These are phyloP conservation scores for Kodamaea suecica DNA, from an alignment of 1,139 yeast species.

Conservation along the genomic window DNA sequence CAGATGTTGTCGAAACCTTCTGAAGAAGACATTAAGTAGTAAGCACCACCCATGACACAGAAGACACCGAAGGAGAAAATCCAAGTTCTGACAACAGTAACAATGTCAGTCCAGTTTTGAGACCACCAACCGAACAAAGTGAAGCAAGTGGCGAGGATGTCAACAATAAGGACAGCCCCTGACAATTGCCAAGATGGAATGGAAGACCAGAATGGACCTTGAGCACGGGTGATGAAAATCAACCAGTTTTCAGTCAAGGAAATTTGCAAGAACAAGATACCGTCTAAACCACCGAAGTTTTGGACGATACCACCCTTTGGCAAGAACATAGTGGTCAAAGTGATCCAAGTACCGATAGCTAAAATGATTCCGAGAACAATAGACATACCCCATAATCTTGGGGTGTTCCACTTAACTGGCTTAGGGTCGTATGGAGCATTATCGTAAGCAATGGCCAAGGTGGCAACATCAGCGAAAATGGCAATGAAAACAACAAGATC, in stretches of 20 bases:
- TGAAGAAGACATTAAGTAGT: slow-evolving; percentile 87
- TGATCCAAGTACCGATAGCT: slow-evolving; percentile 90
- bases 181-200: slow-evolving; percentile 92
- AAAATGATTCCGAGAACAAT: slow-evolving; percentile 74
- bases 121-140: slow-evolving; percentile 97
- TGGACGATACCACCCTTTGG: slow-evolving; percentile 83
- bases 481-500: slow-evolving; percentile 92
- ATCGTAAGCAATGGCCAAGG: slow-evolving; percentile 92
- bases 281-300: slow-evolving; percentile 90
- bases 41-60: slow-evolving; percentile 95
- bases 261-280: slow-evolving; percentile 88
- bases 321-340: slow-evolving; percentile 87
- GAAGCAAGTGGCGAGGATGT: slow-evolving; percentile 86
- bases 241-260: slow-evolving; percentile 95
- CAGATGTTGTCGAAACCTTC: slow-evolving; percentile 86
- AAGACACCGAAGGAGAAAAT: slow-evolving; percentile 94
- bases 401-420: slow-evolving; percentile 99
- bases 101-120: slow-evolving; percentile 95
- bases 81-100: slow-evolving; percentile 91
- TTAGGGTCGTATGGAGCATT: slow-evolving; percentile 96
- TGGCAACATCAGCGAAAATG: slow-evolving; percentile 93
- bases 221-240: slow-evolving; percentile 92
- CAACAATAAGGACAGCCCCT: slow-evolving; percentile 88
- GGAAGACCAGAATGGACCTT: slow-evolving; percentile 94
- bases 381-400: slow-evolving; percentile 97